Evolutionary conservation across 1,139 yeast species (phyloP).

Genomic region (Hemisphaericaspora xylofermentans): DNA sequence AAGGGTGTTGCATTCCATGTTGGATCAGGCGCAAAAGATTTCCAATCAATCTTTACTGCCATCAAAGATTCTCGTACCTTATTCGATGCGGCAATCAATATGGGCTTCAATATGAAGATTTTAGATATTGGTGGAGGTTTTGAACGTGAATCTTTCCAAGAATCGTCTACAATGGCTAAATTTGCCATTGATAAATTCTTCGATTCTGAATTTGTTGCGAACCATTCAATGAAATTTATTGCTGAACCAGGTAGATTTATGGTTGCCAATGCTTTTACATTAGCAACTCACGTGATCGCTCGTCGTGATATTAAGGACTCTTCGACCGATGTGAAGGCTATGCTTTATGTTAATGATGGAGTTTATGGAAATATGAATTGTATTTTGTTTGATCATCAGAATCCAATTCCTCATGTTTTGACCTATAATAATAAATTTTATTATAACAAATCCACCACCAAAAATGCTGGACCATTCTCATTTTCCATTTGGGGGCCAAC

Average conservation of each 20-base stretch:
- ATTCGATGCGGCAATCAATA: constrained; percentile 57
- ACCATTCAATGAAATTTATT: constrained; percentile 53
- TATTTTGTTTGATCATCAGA: constrained; percentile 88
- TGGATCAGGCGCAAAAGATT: constrained; percentile 90
- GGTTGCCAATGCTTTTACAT: constrained; percentile 82
- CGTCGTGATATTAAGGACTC: constrained; percentile 47
- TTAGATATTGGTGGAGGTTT: constrained; percentile 97
- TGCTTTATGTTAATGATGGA: constrained; percentile 88
- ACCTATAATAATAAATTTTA: constrained; percentile 51
- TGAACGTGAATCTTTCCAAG: constrained; percentile 61
- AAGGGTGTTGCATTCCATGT: constrained; percentile 94
- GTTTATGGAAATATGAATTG: constrained; percentile 95
- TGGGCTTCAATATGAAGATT: constrained; percentile 51
- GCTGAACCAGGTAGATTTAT: constrained; percentile 96
- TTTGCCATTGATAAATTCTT: constrained; percentile 57
- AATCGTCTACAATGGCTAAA: constrained; percentile 60
- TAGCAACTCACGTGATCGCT: constrained; percentile 84
- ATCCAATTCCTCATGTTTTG: constrained; percentile 67
- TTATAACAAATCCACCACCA: constrained; percentile 29
- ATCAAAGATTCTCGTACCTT: constrained; percentile 67
- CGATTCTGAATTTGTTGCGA: constrained; percentile 37
- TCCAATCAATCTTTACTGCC: constrained; percentile 66
- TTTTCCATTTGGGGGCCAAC: constrained; percentile 97
- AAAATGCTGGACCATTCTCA: constrained; percentile 12
- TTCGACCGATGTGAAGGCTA: constrained; percentile 26